Evolutionary conservation across 495 filamentous ascomycete species (phyloP).

Genomic region (Clohesyomyces aquaticus): DNA sequence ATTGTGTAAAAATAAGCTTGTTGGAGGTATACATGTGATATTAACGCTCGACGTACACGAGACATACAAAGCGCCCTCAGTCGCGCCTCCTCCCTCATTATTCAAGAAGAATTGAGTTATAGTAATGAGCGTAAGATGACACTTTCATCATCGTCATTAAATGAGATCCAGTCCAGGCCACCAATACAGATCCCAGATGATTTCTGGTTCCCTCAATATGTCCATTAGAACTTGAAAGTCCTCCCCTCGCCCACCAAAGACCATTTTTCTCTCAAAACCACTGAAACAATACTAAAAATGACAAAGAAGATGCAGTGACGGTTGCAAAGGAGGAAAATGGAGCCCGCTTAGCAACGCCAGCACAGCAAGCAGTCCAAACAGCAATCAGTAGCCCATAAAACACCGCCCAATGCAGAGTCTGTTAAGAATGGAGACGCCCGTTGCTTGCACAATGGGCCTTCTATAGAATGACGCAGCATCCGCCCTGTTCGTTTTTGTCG

Average conservation of each 20-base stretch:
- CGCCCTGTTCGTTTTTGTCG: conserved; percentile 78
- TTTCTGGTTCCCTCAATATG: conserved; percentile 25
- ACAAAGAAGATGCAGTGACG: conserved; percentile 11
- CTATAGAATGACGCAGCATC: conserved; percentile 95
- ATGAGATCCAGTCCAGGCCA: background rate
- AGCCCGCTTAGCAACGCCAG: conserved; percentile 18
- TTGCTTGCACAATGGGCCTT: no score
- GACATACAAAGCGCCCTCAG: background rate
- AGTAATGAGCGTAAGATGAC: conserved; percentile 37
- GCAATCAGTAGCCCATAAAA: conserved; percentile 15
- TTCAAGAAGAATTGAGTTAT: conserved; percentile 8
- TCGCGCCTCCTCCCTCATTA: background rate
- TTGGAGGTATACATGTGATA: no score
- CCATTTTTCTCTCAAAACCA: conserved; percentile 13
- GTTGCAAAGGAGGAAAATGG: background rate
- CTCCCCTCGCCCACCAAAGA: background rate
- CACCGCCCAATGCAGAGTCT: conserved; percentile 39
- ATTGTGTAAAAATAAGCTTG: no score
- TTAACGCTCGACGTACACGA: conserved; percentile 23
- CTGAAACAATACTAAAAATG: background rate
- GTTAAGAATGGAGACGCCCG: conserved; percentile 13
- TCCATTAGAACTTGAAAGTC: conserved; percentile 22
- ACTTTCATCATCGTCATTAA: conserved; percentile 23
- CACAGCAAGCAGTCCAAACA: conserved; percentile 19
- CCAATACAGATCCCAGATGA: no score